These are phyloP conservation scores for Aspergillus panamensis DNA, from an alignment of 495 filamentous ascomycete genomes.

Conservation along the genomic window DNA sequence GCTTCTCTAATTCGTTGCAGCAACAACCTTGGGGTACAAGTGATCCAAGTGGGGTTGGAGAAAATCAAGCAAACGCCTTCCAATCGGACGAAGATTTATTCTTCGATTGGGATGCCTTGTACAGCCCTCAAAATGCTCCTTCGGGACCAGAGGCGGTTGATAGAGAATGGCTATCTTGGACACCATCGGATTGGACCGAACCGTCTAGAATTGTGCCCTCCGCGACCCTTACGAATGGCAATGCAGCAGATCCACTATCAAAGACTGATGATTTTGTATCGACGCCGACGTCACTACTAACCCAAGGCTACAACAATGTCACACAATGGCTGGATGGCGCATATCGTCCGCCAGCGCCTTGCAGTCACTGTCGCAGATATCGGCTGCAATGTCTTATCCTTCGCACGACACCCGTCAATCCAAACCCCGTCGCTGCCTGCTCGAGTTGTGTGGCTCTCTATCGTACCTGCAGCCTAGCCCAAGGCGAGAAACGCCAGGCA, in stretches of 20 bases:
- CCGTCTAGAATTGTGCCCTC: neutral
- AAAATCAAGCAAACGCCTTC: neutral
- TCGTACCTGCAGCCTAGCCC: slow-evolving; percentile 64
- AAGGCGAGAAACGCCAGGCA: slow-evolving; percentile 41
- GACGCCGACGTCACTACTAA: neutral
- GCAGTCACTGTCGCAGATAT: slow-evolving; percentile 40
- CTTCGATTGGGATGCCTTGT: slow-evolving; percentile 15
- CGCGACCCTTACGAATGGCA: neutral
- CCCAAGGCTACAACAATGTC: slow-evolving; percentile 26
- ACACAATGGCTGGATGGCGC: slow-evolving; percentile 45
- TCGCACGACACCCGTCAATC: slow-evolving; percentile 42
- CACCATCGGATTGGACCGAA: neutral
- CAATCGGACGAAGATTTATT: slow-evolving; percentile 8
- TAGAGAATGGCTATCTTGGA: neutral
- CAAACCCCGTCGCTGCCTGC: slow-evolving; percentile 60
- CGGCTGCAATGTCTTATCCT: slow-evolving; percentile 46
- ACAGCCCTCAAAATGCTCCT: neutral
- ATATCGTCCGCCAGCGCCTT: slow-evolving; percentile 37
- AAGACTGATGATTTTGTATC: neutral
- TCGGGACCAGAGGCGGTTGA: neutral
- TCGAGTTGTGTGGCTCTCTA: slow-evolving; percentile 76
- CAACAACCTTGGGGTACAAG: neutral
- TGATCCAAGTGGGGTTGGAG: slow-evolving; percentile 5
- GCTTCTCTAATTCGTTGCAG: neutral
- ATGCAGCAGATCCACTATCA: neutral